Evolutionary conservation across 345 rosid species (phyloP).

Genomic region (Murraya koenigii): DNA sequence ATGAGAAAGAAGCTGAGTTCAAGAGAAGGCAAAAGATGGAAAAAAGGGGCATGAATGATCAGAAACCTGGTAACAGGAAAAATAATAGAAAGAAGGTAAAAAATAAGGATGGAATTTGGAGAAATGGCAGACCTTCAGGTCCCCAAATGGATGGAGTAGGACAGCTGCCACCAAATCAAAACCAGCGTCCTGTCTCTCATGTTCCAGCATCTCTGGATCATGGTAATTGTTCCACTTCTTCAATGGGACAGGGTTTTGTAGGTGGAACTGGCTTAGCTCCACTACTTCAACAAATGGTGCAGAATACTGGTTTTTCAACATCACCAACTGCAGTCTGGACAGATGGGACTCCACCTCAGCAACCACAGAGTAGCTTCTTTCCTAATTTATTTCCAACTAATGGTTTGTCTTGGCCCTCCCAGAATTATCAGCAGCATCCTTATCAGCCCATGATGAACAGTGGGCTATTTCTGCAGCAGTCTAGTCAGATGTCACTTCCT

Average conservation of each 20-base stretch:
- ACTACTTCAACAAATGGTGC: slow-evolving; percentile 36
- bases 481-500: slow-evolving; percentile 41
- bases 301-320: slow-evolving; percentile 26
- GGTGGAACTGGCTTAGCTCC: slow-evolving; percentile 33
- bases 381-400: slow-evolving; percentile 40
- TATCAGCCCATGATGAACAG: slow-evolving; percentile 33
- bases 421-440: slow-evolving; percentile 46
- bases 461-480: slow-evolving; percentile 50
- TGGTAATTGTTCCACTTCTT: slow-evolving; percentile 23
- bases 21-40: slow-evolving; percentile 61
- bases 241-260: slow-evolving; percentile 25
- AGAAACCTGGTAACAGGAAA: slow-evolving; percentile 40
- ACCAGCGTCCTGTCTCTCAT: slow-evolving; percentile 23
- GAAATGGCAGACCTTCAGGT: slow-evolving; percentile 29
- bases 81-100: slow-evolving; percentile 49
- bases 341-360: slow-evolving; percentile 32
- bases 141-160: slow-evolving; percentile 25
- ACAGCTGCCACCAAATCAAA: slow-evolving; percentile 24
- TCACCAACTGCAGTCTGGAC: slow-evolving; percentile 38
- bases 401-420: slow-evolving; percentile 46
- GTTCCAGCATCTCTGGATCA: slow-evolving; percentile 24
- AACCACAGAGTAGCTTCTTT: slow-evolving; percentile 24
- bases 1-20: slow-evolving; percentile 88
- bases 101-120: slow-evolving; percentile 42
- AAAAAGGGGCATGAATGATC: slow-evolving; percentile 61